Evolutionary conservation across 2,329 filamentous ascomycete species (phyloP).

Genomic region (Orbilia blumenaviensis): DNA sequence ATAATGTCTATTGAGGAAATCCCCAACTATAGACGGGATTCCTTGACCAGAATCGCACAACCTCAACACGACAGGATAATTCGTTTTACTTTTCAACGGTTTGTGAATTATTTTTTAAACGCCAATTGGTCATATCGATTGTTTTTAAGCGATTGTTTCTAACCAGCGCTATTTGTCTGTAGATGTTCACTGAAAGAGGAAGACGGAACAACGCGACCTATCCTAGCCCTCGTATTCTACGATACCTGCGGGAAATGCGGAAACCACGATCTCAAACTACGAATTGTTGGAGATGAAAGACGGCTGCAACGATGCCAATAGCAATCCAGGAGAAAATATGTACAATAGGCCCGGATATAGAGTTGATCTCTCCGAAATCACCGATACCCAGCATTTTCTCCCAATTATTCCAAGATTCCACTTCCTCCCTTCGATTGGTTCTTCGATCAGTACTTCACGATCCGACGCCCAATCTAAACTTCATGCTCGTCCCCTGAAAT

Average conservation of each 20-base stretch:
- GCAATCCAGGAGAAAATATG: background rate
- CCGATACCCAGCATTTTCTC: background rate
- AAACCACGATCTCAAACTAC: constrained; percentile 13
- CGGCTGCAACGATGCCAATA: background rate
- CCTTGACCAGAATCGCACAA: background rate
- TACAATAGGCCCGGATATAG: background rate
- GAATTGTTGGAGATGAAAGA: constrained; percentile 19
- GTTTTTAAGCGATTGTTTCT: background rate
- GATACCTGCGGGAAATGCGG: constrained; percentile 26
- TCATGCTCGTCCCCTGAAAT: too few species aligned
- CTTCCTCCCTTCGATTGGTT: too few species aligned
- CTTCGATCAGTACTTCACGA: too few species aligned
- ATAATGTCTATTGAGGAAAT: background rate
- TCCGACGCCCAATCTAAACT: too few species aligned
- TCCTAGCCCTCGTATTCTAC: constrained; percentile 22
- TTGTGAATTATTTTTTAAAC: background rate
- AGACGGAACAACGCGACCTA: constrained; percentile 1
- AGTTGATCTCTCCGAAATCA: background rate
- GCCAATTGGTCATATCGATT: too few species aligned
- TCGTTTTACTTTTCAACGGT: constrained; percentile 27
- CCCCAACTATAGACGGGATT: background rate
- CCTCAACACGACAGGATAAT: background rate
- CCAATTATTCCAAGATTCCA: too few species aligned
- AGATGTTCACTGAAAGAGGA: constrained; percentile 30
- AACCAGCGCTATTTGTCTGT: too few species aligned